Evolutionary conservation across 345 rosid species (phyloP), one percentile per base, ranked within the genome.

Genomic region (Isatis tinctoria): DNA sequence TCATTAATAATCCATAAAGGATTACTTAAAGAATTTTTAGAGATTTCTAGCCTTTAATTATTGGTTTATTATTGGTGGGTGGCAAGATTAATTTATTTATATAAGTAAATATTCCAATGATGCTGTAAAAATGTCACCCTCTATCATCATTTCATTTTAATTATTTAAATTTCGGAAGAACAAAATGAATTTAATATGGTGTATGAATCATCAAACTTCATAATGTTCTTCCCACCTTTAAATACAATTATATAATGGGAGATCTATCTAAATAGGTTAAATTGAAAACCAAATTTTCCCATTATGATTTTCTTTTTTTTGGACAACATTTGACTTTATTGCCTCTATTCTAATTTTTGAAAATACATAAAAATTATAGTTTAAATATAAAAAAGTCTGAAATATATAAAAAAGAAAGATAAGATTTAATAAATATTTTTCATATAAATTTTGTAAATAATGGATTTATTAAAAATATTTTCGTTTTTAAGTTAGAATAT

Each of bases 191-290:
- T 14, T 48, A 71, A 44, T 59, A 45, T 72, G 40, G 61, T 27
- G 28, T 43, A 47, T 27, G 60, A 60, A 37, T 61, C 68, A 48
- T 71, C 40, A 48, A 36, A 71, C 53, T 20, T 63, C 44, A 63
- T 63, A 52, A 62, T 60, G 51, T 37, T 48, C 57, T 35, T 59
- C 5, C 24, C 43, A 62, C 76, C 41, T 39, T 18, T 10, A 26
- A 45, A 52, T 51, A 18, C 39, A 49, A 51, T 8, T 72, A 61
- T 30, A 49, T 12, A n/a, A n/a, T n/a, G n/a, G n/a, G n/a, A n/a
- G n/a, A n/a, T n/a, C n/a, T n/a, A n/a, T n/a, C n/a, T n/a, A n/a
- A n/a, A n/a, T n/a, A n/a, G n/a, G n/a, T n/a, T n/a, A n/a, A n/a
- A n/a, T n/a, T n/a, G n/a, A n/a, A n/a, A n/a, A n/a, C n/a, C n/a